Evolutionary conservation across 2,329 filamentous ascomycete genomes (phyloP).

Genomic region (Colletotrichum musae): DNA sequence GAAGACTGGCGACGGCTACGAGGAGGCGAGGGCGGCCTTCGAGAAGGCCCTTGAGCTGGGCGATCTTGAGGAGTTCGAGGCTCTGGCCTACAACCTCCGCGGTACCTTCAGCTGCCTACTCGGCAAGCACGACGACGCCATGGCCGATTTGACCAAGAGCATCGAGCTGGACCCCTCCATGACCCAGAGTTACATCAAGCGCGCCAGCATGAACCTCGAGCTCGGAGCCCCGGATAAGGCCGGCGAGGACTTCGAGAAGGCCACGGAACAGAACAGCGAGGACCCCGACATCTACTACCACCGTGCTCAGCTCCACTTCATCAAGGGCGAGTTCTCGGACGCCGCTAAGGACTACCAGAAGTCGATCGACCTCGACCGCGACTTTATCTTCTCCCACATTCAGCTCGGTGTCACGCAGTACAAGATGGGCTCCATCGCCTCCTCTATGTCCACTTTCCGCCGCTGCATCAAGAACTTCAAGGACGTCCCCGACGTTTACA

Average conservation of each 20-base stretch:
- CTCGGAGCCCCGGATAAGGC: constrained; percentile 90
- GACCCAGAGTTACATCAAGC: constrained; percentile 98
- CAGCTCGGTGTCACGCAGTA: constrained; percentile 99
- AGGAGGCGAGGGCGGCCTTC: constrained; percentile 88
- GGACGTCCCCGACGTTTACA: constrained; percentile 97
- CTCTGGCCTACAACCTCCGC: constrained; percentile 94
- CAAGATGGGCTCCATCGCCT: constrained; percentile 98
- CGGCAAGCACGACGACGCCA: constrained; percentile 87
- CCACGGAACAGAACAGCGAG: constrained; percentile 85
- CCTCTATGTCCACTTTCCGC: constrained; percentile 98
- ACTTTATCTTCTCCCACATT: constrained; percentile 99
- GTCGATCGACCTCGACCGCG: constrained; percentile 94
- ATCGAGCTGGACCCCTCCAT: constrained; percentile 89
- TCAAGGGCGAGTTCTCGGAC: constrained; percentile 92
- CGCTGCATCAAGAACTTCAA: constrained; percentile 99
- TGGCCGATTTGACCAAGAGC: constrained; percentile 91
- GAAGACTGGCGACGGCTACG: constrained; percentile 92
- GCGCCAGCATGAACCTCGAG: constrained; percentile 97
- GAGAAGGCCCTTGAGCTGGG: constrained; percentile 88
- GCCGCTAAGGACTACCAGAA: constrained; percentile 99
- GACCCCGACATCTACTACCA: constrained; percentile 99
- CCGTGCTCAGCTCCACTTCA: constrained; percentile 97
- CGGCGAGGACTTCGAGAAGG: constrained; percentile 87
- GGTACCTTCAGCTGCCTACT: constrained; percentile 95
- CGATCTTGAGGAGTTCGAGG: constrained; percentile 86